Percentiles rank a stretch among this genome's conserved stretches.
Evolutionary conservation across 768 basidiomycete genomes (phyloP).

Genomic region (Calocybe indica): DNA sequence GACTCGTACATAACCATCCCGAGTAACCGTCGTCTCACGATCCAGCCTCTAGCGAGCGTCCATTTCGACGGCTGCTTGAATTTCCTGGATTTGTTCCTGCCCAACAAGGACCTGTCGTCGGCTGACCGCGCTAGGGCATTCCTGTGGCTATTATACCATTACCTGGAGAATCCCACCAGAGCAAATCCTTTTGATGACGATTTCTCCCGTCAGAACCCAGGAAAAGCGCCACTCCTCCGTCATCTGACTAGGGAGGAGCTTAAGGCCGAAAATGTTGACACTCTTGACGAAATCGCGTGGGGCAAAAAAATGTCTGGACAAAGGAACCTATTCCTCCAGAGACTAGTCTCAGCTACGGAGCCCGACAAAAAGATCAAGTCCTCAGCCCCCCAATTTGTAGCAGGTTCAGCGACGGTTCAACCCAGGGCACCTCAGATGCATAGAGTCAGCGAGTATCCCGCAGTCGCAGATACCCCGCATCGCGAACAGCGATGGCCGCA

Average conservation of each 20-base stretch:
- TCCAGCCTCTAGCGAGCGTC: constrained; percentile 50
- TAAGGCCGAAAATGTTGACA: constrained; percentile 71
- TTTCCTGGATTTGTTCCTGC: constrained; percentile 82
- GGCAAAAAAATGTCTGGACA: constrained; percentile 68
- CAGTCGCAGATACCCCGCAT: constrained; percentile 25
- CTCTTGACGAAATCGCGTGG: constrained; percentile 71
- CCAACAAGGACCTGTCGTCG: constrained; percentile 61
- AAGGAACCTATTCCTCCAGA: constrained; percentile 66
- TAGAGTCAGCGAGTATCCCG: constrained; percentile 1
- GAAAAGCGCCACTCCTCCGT: constrained; percentile 60
- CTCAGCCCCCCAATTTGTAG: constrained; percentile 36
- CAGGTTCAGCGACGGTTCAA: constrained; percentile 24
- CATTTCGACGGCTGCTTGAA: constrained; percentile 75
- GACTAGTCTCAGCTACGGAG: constrained; percentile 53
- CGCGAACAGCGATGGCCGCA: constrained; percentile 27
- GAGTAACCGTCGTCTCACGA: constrained; percentile 4
- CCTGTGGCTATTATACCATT: constrained; percentile 79
- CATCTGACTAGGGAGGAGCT: constrained; percentile 50
- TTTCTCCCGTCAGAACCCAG: constrained; percentile 46
- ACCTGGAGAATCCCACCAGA: constrained; percentile 59
- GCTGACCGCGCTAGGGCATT: constrained; percentile 71
- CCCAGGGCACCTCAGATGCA: too few relatives aligned
- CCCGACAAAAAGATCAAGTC: constrained; percentile 43
- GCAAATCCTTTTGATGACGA: constrained; percentile 77
- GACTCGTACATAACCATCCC: not conserved